Evolutionary conservation across 257 asterid genomes (phyloP), one percentile per base, ranked within the genome.

Genomic region (Datura wrightii): DNA sequence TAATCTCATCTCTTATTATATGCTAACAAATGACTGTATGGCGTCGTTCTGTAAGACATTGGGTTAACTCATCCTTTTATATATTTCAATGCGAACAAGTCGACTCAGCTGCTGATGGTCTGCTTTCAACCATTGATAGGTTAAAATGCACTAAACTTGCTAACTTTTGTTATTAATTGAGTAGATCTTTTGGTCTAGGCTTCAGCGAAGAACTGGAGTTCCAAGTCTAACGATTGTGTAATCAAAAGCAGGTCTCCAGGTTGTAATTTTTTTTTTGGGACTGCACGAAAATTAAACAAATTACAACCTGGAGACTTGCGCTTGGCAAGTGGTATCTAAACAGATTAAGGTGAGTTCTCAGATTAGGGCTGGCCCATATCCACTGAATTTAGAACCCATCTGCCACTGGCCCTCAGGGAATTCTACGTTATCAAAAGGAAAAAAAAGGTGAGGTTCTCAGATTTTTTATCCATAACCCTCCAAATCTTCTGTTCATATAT

Each of bases 341-440:
- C 11, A n/a, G 18, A 52, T n/a, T 31, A 72, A 44, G 80, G 41
- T 42, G 58, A 72, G 80, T 46, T 72, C 58, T 72, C 42, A 72
- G 18, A 72, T n/a, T 18, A 66, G 24, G 18, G 46, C 42, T 14
- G 74, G 19, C 74, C 72, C 74, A 63, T 65, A 65, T 65, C 46
- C 42, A 65, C 72, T 2, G 11, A 66, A 6, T 36, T 66, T 36
- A 37, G 48, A 66, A 14, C 48, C 46, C 48, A 5, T 34, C 41
- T 65, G 48, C 74, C 48, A 36, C 10, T 0, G 46, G 19, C 19
- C 72, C 72, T 65, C n/a, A 5, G 19, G 72, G 48, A 66, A 36
- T 66, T 66, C 74, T 66, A 66, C 3, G 19, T 36, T 13, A 66
- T 66, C 74, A 36, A 36, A 66, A 66, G 48, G 36, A 66, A 66